phyloP scores from a whole-genome alignment of 306 rosid species.

The Dalbergia oliveri region DNA sequence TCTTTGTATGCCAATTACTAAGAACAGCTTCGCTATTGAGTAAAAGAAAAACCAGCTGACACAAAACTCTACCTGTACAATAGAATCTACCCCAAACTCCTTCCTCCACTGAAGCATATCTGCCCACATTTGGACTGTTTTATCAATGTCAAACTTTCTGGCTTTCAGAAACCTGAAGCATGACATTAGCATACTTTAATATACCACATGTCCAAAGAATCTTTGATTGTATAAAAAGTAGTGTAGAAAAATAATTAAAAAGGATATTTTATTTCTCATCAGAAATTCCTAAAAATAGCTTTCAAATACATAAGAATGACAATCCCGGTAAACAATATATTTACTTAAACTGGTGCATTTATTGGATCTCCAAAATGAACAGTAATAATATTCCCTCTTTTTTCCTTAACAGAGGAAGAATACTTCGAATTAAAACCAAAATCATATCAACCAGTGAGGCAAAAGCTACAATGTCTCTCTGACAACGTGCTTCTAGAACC shows the following conservation, averaged over 20 bases:
- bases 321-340: constrained; percentile 24
- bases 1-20: neutral
- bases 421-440: constrained; percentile 19
- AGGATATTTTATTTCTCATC: neutral
- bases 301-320: constrained; percentile 10
- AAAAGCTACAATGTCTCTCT: constrained; percentile 33
- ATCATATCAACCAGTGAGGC: constrained; percentile 32
- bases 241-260: constrained; percentile 9
- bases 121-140: constrained; percentile 86
- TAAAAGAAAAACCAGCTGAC: constrained; percentile 17
- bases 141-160: constrained; percentile 89
- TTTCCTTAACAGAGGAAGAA: constrained; percentile 18
- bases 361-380: constrained; percentile 1
- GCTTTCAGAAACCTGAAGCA: constrained; percentile 91
- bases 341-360: constrained; percentile 16
- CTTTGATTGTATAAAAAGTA: constrained; percentile 2
- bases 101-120: constrained; percentile 97
- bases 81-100: constrained; percentile 72
- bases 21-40: constrained; percentile 15
- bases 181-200: constrained; percentile 34
- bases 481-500: constrained; percentile 6
- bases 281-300: constrained; percentile 16
- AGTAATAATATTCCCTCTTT: neutral
- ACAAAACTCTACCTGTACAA: constrained; percentile 68
- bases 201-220: constrained; percentile 10